Base-by-base conservation (phyloP, 352 stramenopile genomes). In the Pythium utonaiense region DNA sequence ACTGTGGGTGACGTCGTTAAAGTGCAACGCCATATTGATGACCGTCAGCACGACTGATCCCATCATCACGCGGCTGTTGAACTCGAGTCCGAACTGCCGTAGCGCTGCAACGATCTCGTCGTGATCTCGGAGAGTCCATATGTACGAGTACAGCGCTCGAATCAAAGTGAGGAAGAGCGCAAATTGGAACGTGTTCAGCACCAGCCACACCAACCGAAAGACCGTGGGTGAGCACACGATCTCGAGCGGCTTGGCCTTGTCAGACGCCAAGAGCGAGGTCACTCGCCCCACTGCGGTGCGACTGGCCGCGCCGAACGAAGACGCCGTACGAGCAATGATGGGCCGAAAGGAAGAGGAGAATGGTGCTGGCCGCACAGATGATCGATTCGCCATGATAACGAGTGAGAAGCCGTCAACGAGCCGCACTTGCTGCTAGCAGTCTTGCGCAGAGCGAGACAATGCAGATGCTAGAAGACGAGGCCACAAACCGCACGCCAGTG, bases 141-240 rank as follows among this genome's bases (percentile, higher is more conserved):
- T 34, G 51, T 57, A 30, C 36, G 51, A 57, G 51, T 57, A 57
- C 1, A 57, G n/a, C 8, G 33, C 51, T 16, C 51, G 31, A 7
- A 57, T 7, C 17, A 57, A 21, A 19, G 51, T 33, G 10, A 57
- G 9, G 22, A 21, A 24, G 14, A 57, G 33, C 3, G 12, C 27
- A 21, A 57, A 16, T 33, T 57, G 34, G 21, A 57, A 57, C 6
- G 36, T 21, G 17, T 45, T 38, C 33, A 57, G 47, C 31, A 45
- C 3, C 2, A 48, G 13, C 51, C 51, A 57, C 13, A 48, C 3
- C 1, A 8, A 27, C 14, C 51, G 33, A 21, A 57, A 48, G 21
- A 31, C 33, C 6, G 6, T 3, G 14, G 48, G 48, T 30, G 48
- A 54, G 6, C 17, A 45, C n/a, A 25, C 38, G 38, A 45, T 45